Evolutionary conservation across 768 basidiomycete genomes (phyloP).

Genomic region (Lactifluus piperatus): DNA sequence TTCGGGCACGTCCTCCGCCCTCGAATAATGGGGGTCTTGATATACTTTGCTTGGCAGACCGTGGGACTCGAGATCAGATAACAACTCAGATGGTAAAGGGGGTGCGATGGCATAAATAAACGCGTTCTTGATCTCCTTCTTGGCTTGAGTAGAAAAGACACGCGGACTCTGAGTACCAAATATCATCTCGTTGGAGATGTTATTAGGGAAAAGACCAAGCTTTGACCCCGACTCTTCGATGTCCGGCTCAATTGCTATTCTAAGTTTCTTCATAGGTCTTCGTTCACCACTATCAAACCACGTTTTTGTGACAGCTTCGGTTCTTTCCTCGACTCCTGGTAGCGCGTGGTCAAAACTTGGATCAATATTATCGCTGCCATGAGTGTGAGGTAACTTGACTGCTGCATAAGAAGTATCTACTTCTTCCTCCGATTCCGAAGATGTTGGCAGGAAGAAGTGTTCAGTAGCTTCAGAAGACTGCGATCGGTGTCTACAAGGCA

Average conservation of each 20-base stretch:
- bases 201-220: neutral
- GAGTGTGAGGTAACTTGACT: neutral
- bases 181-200: neutral
- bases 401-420: constrained; percentile 4
- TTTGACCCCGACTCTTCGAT: neutral
- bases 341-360: neutral
- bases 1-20: constrained; percentile 56
- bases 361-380: neutral
- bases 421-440: constrained; percentile 1
- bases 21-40: constrained; percentile 73
- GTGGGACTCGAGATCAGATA: constrained; percentile 36
- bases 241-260: neutral
- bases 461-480: neutral
- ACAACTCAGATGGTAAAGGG: constrained; percentile 42
- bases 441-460: constrained; percentile 5
- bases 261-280: constrained; percentile 15
- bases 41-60: constrained; percentile 57
- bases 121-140: constrained; percentile 26
- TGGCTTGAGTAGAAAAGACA: constrained; percentile 12
- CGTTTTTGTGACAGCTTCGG: neutral
- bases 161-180: constrained; percentile 11
- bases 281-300: constrained; percentile 5
- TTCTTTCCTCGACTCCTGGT: neutral
- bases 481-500: neutral
- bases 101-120: constrained; percentile 44